These are phyloP conservation scores for Colletotrichum spinosum DNA, from an alignment of 2,329 filamentous ascomycete genomes.

Conservation along the genomic window DNA sequence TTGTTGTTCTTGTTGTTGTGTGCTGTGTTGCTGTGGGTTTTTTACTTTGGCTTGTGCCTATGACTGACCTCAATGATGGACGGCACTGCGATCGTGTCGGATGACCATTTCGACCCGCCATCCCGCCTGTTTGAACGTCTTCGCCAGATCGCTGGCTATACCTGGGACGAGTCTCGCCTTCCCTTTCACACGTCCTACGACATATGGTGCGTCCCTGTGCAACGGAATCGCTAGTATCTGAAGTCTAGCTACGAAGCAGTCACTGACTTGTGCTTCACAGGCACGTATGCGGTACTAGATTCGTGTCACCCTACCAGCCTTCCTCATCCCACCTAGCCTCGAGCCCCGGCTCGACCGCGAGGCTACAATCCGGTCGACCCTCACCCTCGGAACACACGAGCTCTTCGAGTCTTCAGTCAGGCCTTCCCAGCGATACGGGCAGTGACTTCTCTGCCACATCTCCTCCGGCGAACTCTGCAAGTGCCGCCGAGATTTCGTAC, in stretches of 20 bases:
- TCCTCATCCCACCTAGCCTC: constrained; percentile 58
- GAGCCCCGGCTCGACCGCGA: constrained; percentile 57
- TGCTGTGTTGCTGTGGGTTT: too few species aligned
- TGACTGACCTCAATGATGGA: constrained; percentile 59
- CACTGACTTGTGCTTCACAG: constrained; percentile 49
- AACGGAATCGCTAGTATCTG: neutral
- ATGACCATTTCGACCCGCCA: constrained; percentile 72
- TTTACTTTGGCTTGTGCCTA: constrained; percentile 36
- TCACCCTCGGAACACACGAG: constrained; percentile 56
- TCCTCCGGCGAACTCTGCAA: constrained; percentile 45
- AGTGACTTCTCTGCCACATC: constrained; percentile 53
- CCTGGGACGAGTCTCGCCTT: constrained; percentile 75
- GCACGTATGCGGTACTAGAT: constrained; percentile 75
- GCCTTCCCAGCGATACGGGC: constrained; percentile 50
- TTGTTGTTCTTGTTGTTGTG: too few species aligned
- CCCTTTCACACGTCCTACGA: constrained; percentile 81
- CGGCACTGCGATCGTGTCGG: constrained; percentile 59
- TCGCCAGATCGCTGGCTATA: constrained; percentile 78
- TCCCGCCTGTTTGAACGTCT: constrained; percentile 78
- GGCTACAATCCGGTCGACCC: constrained; percentile 56
- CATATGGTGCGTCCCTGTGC: constrained; percentile 73
- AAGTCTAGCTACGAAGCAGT: neutral
- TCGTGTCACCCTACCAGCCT: constrained; percentile 61
- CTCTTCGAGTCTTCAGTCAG: constrained; percentile 46
- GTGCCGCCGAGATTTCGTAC: constrained; percentile 62